Evolutionary conservation across 1,284 basidiomycete species (phyloP).

Genomic region (Apiotrichum mycotoxinovorans): DNA sequence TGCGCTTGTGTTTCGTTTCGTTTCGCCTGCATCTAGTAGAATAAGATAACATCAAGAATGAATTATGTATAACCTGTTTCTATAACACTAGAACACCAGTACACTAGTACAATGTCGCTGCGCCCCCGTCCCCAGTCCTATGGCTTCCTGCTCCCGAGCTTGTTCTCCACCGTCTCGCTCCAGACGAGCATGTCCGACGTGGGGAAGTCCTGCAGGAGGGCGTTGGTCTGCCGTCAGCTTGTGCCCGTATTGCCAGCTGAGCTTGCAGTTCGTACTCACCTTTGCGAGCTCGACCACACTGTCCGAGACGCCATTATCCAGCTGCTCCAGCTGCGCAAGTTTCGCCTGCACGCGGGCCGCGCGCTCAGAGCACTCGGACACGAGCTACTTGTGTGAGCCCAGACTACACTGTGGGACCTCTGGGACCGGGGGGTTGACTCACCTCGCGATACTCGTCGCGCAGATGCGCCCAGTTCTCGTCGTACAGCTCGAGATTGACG

Average conservation of each 20-base stretch:
- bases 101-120: no score
- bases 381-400: constrained; percentile 20
- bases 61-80: no score
- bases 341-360: constrained; percentile 38
- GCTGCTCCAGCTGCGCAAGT: constrained; percentile 31
- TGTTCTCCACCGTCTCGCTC: constrained; percentile 31
- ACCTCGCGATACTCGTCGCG: constrained; percentile 43
- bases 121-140: no score
- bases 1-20: not conserved
- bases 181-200: constrained; percentile 42
- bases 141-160: not conserved
- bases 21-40: no score
- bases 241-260: not conserved
- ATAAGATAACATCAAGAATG: no score
- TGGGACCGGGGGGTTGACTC: constrained; percentile 5
- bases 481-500: constrained; percentile 40
- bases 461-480: constrained; percentile 38
- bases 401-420: not conserved
- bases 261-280: constrained; percentile 22
- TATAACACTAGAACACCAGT: no score
- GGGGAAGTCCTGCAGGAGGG: constrained; percentile 41
- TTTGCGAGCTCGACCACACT: constrained; percentile 44
- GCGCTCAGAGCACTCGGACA: constrained; percentile 30
- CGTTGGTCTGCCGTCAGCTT: constrained; percentile 36
- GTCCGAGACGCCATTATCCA: constrained; percentile 39